phyloP scores from a whole-genome alignment of 140 eudicot genomes.

The Bidens hawaiensis region DNA sequence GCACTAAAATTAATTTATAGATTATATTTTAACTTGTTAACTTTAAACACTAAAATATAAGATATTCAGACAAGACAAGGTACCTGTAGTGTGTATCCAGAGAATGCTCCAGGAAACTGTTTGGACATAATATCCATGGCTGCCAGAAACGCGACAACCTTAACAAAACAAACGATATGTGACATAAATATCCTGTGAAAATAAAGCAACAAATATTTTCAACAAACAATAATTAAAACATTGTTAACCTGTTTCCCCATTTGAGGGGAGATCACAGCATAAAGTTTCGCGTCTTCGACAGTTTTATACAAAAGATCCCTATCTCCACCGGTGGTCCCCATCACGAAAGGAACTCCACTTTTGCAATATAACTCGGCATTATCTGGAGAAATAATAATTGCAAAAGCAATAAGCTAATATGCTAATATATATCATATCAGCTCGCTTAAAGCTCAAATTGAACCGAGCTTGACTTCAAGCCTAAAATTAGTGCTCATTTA shows the following conservation, averaged over 20 bases:
- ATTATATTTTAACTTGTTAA: too few species aligned
- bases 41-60: too few species aligned
- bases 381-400: constrained; percentile 33
- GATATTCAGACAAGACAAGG: too few species aligned
- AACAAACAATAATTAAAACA: background rate
- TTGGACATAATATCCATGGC: constrained; percentile 93
- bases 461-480: too few species aligned
- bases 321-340: constrained; percentile 99
- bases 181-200: background rate
- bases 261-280: constrained; percentile 96
- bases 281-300: constrained; percentile 60
- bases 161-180: background rate
- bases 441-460: too few species aligned
- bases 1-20: too few species aligned
- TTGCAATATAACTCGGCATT: constrained; percentile 84
- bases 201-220: background rate
- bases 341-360: constrained; percentile 84
- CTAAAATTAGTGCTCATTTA: too few species aligned
- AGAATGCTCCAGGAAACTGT: constrained; percentile 95
- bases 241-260: constrained; percentile 92
- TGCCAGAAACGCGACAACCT: constrained; percentile 97
- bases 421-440: too few species aligned
- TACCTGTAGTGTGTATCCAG: constrained; percentile 78
- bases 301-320: constrained; percentile 75
- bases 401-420: too few species aligned